Conservation (phyloP, 2,329 filamentous ascomycete species). For the Cercospora sp. region DNA sequence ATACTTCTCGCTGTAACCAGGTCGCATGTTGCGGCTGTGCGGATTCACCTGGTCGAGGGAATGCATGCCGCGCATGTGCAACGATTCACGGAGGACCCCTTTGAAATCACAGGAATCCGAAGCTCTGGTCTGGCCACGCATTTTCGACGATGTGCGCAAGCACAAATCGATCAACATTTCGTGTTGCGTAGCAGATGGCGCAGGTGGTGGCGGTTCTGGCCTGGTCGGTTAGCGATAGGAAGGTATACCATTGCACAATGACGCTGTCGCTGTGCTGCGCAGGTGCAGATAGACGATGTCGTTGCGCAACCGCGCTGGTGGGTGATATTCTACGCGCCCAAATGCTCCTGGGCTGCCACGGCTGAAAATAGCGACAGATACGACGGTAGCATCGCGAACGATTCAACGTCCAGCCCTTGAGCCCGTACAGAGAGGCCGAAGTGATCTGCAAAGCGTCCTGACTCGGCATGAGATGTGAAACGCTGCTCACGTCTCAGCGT, state of each 20-base stretch:
- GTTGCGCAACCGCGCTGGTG: not conserved
- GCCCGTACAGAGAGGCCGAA: not conserved
- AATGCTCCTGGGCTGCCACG: not conserved
- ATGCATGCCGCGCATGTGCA: not conserved
- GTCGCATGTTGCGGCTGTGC: not conserved
- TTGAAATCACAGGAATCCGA: not conserved
- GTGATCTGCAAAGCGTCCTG: not conserved
- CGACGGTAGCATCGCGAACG: not conserved
- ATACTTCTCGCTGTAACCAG: not conserved
- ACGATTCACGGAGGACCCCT: not conserved
- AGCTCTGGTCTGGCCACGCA: not conserved
- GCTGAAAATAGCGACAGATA: not conserved
- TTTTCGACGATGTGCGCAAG: not conserved
- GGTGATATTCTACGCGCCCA: not conserved
- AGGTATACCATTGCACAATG: not conserved
- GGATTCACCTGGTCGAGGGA: not conserved
- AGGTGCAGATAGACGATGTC: not conserved
- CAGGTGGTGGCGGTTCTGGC: not conserved
- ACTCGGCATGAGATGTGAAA: slow-evolving; percentile 6
- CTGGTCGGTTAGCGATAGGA: not conserved
- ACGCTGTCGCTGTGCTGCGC: not conserved
- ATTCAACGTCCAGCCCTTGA: not conserved
- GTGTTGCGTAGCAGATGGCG: not conserved
- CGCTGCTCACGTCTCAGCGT: not conserved
- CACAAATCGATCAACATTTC: not conserved